Evolutionary conservation across 257 asterid genomes (phyloP), one percentile per base, ranked within the genome.

Genomic region (Solanum pennellii): DNA sequence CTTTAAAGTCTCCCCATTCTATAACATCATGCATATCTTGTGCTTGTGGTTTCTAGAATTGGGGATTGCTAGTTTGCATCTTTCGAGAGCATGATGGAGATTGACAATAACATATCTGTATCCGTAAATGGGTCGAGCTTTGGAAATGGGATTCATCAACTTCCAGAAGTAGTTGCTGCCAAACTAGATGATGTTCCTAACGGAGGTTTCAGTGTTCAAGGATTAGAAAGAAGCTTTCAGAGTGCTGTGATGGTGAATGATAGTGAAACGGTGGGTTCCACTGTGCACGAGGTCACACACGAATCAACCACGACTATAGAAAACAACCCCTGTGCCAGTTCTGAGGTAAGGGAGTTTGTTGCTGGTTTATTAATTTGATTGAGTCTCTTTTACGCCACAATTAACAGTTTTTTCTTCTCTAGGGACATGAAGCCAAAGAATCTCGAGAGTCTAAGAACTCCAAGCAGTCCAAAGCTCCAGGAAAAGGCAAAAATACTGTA

Each of bases 121-220:
- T 72, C 90, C 83, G 89, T 47, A 86, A 89, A 88, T 15, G 92
- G 90, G 84, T 35, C 29, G 47, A 86, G 68, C 73, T 84, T 35
- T 87, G 91, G 84, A 84, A 90, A 91, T 89, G 91, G 91, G 82
- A 88, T 86, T 76, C 90, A 33, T 25, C 84, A 87, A 85, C 87
- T 86, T 75, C 88, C 62, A 60, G 90, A 87, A 76, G 88, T 82
- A 71, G 85, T 66, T 52, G 73, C 41, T 56, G 89, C 44, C 44
- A 62, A 89, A 39, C 27, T 35, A 79, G 85, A 89, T 86, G 90
- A 90, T 52, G 74, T 84, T 77, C 88, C 87, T 27, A 68, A 82
- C n/a, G 85, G 88, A 74, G 83, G 77, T 86, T 37, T 88, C 7
- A 76, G 69, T 62, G 75, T 84, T 47, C 89, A 89, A 76, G 91